These are phyloP conservation scores for Blastomyces emzantsi DNA, from an alignment of 2,329 filamentous ascomycete genomes.

Conservation along the genomic window DNA sequence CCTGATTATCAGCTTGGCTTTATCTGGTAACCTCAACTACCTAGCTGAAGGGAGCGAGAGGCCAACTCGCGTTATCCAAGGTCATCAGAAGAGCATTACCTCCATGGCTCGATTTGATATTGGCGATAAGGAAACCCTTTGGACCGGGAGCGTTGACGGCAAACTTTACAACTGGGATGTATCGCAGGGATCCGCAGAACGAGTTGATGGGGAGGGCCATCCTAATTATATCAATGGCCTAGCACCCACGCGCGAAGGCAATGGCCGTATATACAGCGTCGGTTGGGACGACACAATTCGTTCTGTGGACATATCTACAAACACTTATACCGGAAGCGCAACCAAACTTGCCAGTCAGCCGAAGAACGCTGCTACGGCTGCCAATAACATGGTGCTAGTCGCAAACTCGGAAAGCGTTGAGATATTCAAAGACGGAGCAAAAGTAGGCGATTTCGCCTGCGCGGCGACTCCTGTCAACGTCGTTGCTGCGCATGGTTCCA, in stretches of 20 bases:
- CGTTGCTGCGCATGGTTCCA: slow-evolving; percentile 52
- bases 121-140: slow-evolving; percentile 52
- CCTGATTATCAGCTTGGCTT: slow-evolving; percentile 79
- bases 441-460: slow-evolving; percentile 53
- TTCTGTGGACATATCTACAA: slow-evolving; percentile 63
- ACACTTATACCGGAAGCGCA: slow-evolving; percentile 62
- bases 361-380: slow-evolving; percentile 56
- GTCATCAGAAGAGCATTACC: slow-evolving; percentile 87
- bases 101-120: slow-evolving; percentile 54
- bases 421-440: slow-evolving; percentile 49
- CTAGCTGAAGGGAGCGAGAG: slow-evolving; percentile 61
- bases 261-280: slow-evolving; percentile 65
- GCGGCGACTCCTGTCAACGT: slow-evolving; percentile 61
- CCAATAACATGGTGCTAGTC: slow-evolving; percentile 46
- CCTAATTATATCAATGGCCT: slow-evolving; percentile 80
- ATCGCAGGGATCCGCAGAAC: slow-evolving; percentile 55
- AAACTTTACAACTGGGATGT: slow-evolving; percentile 78
- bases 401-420: slow-evolving; percentile 52
- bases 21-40: slow-evolving; percentile 86
- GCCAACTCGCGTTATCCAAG: slow-evolving; percentile 65
- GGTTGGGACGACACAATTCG: slow-evolving; percentile 92
- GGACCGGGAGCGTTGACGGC: slow-evolving; percentile 89
- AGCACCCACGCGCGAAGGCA: slow-evolving; percentile 43
- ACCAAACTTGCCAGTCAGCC: slow-evolving; percentile 69
- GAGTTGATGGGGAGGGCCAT: slow-evolving; percentile 71